Percentiles rank a stretch among this genome's conserved stretches.
Evolutionary conservation across 768 basidiomycete genomes (phyloP).

Genomic region (Thelephora ganbajun): DNA sequence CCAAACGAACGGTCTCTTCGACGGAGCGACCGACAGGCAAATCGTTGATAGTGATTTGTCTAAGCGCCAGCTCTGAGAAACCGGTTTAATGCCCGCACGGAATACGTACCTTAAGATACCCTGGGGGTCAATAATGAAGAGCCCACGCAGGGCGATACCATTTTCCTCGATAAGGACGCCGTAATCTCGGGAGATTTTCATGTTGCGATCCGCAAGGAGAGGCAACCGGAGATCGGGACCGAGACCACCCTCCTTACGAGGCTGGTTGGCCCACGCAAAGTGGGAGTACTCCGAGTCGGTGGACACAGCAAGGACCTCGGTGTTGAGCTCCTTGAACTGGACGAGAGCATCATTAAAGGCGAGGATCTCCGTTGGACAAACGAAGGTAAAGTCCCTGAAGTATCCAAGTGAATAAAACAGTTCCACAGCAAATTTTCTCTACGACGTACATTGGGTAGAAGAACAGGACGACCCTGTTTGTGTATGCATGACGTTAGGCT

Average conservation of each 20-base stretch:
- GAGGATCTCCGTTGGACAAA: constrained; percentile 92
- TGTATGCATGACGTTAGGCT: neutral
- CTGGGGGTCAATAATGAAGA: constrained; percentile 81
- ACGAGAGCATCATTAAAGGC: constrained; percentile 85
- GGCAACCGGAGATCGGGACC: constrained; percentile 82
- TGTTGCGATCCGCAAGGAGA: constrained; percentile 65
- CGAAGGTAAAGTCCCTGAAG: constrained; percentile 71
- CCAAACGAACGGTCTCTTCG: constrained; percentile 79
- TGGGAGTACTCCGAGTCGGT: constrained; percentile 87
- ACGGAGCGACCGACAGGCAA: constrained; percentile 92
- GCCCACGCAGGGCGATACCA: constrained; percentile 77
- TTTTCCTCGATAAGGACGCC: constrained; percentile 81
- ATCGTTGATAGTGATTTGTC: constrained; percentile 84
- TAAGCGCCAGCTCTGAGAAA: constrained; percentile 11
- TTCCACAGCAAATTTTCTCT: neutral
- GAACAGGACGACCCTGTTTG: constrained; percentile 72
- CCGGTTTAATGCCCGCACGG: neutral
- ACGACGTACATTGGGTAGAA: constrained; percentile 80
- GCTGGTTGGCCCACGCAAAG: constrained; percentile 73
- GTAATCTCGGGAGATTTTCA: constrained; percentile 73
- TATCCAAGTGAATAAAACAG: neutral
- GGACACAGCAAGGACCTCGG: constrained; percentile 69
- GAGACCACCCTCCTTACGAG: constrained; percentile 78
- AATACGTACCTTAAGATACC: constrained; percentile 46
- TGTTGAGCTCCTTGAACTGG: constrained; percentile 59